Base-by-base conservation (phyloP, 805 yeast genomes). In the Saccharomycopsis microspora region DNA sequence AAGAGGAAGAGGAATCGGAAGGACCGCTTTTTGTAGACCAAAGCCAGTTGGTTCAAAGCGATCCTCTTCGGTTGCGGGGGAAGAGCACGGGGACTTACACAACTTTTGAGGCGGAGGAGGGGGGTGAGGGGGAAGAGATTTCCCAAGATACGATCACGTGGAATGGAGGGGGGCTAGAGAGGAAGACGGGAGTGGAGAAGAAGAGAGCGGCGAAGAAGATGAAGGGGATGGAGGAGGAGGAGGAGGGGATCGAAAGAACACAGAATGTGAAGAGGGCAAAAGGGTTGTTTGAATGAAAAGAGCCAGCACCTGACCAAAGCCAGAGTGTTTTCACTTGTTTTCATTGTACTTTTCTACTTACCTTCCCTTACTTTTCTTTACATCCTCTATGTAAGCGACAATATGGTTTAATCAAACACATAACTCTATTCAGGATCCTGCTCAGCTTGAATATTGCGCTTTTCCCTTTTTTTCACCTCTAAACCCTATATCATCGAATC, bases 111-210 rank as follows among this genome's bases (percentile, higher is more conserved):
- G 19, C 19, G 19, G 19, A 19, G 19, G 19, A 19, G 19, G 10
- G 9, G 8, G 32, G 8, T 9, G 43, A 33, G 32, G 40, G 31
- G 5, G 36, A 44, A 7, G 42, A 37, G 1, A 40, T 27, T 30
- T 28, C 32, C 39, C 50, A 50, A 33, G 38, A 47, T 7, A 50
- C 54, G 7, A 47, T 50, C 19, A 50, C 51, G 3, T 50, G 54
- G 54, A 50, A 47, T 42, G 47, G 35, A 9, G 32, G 39, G 11
- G 42, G 30, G 11, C 2, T 19, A 19, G 19, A 19, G 19, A 19
- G 19, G 19, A 19, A 19, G 19, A 19, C 2, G 19, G 10, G 36
- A 34, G n/a, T 34, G 8, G 36, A 8, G 10, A 34, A 34, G 10
- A 34, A 34, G n/a, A 34, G 36, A 34, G 36, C 36, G n/a, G n/a